These are phyloP conservation scores for Quercus robur DNA, from an alignment of 306 rosid species.

Conservation along the genomic window DNA sequence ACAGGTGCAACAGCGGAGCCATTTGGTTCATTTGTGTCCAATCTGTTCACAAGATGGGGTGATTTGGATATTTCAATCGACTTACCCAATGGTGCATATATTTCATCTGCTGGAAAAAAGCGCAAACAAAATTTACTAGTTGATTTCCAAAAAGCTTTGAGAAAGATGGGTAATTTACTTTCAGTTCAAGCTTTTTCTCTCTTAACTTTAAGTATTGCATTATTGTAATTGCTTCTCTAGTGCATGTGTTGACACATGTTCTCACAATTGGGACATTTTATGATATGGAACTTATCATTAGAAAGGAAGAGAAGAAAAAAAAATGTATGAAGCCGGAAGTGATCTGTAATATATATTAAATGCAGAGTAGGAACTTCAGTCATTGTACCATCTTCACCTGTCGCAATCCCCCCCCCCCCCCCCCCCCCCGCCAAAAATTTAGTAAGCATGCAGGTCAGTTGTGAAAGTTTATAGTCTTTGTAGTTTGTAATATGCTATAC, in stretches of 20 bases:
- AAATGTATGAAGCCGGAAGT: neutral
- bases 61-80: conserved; percentile 89
- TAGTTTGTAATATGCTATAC: neutral
- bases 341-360: neutral
- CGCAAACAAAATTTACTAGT: conserved; percentile 48
- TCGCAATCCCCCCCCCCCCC: neutral
- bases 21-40: conserved; percentile 89
- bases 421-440: neutral
- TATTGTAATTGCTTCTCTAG: neutral
- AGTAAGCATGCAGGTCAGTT: neutral
- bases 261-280: neutral
- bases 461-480: neutral
- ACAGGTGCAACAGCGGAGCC: conserved; percentile 93
- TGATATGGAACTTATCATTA: neutral
- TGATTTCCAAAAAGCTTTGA: conserved; percentile 52
- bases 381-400: conserved; percentile 5
- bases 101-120: conserved; percentile 60
- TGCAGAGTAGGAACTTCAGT: neutral
- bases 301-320: neutral
- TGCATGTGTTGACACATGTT: neutral
- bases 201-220: neutral
- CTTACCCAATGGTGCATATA: conserved; percentile 53
- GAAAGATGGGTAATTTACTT: conserved; percentile 49
- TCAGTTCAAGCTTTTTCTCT: conserved; percentile 6
- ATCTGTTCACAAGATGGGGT: conserved; percentile 75